Percentiles rank a stretch among this genome's conserved stretches.
Conservation (phyloP, 2,329 filamentous ascomycete species). For the Xylaria sp. region DNA sequence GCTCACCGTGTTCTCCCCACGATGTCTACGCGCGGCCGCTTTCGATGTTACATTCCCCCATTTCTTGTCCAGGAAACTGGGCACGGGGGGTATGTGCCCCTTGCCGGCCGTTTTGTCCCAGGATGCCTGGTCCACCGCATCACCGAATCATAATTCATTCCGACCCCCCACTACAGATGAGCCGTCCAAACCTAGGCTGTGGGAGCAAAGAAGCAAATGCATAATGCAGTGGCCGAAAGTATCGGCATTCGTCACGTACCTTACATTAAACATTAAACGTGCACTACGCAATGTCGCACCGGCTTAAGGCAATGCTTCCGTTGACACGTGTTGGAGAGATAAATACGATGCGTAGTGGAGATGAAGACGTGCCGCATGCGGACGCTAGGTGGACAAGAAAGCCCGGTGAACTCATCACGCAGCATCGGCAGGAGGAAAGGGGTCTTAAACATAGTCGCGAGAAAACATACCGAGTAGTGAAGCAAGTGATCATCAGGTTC, state of each 20-base stretch:
- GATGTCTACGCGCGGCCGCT: background rate
- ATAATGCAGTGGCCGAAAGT: slow-evolving; percentile 15
- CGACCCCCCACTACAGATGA: slow-evolving; percentile 29
- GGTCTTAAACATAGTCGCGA: background rate
- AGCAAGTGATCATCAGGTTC: slow-evolving; percentile 29
- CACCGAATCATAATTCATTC: slow-evolving; percentile 27
- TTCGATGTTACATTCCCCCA: slow-evolving; percentile 31
- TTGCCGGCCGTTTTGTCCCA: slow-evolving; percentile 18
- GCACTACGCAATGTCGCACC: slow-evolving; percentile 14
- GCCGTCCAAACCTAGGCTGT: background rate
- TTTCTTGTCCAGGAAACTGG: slow-evolving; percentile 5
- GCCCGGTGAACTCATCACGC: slow-evolving; percentile 33
- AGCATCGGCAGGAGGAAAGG: slow-evolving; percentile 18
- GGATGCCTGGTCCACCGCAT: slow-evolving; percentile 11
- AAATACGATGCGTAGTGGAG: slow-evolving; percentile 20
- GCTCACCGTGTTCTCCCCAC: slow-evolving; percentile 5
- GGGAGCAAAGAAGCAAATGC: slow-evolving; percentile 24
- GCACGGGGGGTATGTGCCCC: slow-evolving; percentile 9
- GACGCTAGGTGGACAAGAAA: slow-evolving; percentile 24
- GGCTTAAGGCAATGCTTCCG: background rate
- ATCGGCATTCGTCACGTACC: slow-evolving; percentile 23
- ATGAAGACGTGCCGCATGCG: slow-evolving; percentile 24
- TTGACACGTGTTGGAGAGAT: slow-evolving; percentile 30
- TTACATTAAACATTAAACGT: slow-evolving; percentile 13
- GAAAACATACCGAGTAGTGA: slow-evolving; percentile 6